phyloP scores from a whole-genome alignment of 2,329 filamentous ascomycete species.

The Westerdykella ornata region DNA sequence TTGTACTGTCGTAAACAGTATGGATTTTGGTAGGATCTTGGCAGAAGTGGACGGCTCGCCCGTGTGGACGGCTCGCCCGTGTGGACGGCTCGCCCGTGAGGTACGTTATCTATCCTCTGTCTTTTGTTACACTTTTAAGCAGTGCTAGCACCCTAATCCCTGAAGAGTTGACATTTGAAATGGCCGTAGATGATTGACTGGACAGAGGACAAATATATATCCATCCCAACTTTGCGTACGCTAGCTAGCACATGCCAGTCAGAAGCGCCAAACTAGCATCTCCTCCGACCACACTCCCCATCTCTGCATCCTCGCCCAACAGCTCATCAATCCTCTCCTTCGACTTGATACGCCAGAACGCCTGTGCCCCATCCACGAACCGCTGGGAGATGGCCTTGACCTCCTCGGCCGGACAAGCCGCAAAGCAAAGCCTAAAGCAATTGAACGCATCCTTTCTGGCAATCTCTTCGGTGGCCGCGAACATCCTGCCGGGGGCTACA shows the following conservation, averaged over 20 bases:
- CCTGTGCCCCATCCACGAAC: slow-evolving; percentile 61
- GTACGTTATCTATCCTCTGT: too few relatives aligned
- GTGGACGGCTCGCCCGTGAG: too few relatives aligned
- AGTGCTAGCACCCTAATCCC: too few relatives aligned
- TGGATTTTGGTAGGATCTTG: too few relatives aligned
- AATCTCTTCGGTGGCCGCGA: slow-evolving; percentile 60
- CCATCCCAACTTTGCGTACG: too few relatives aligned
- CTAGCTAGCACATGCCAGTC: slow-evolving; percentile 10
- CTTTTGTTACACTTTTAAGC: too few relatives aligned
- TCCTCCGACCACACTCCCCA: slow-evolving; percentile 10
- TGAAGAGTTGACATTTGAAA: too few relatives aligned
- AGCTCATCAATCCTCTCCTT: slow-evolving; percentile 60
- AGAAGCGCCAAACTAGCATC: slow-evolving; percentile 24
- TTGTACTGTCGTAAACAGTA: too few relatives aligned
- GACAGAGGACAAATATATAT: too few relatives aligned
- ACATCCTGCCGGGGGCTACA: slow-evolving; percentile 64
- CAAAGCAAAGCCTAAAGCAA: slow-evolving; percentile 76
- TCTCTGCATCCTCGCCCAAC: slow-evolving; percentile 36
- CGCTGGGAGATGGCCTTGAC: slow-evolving; percentile 56
- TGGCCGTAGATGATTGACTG: too few relatives aligned
- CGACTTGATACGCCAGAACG: slow-evolving; percentile 71
- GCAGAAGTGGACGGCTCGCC: too few relatives aligned
- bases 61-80: too few relatives aligned
- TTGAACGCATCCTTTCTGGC: slow-evolving; percentile 56
- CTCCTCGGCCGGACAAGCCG: slow-evolving; percentile 67